phyloP scores from a whole-genome alignment of 768 basidiomycete genomes.

The Leccinellum luteum region DNA sequence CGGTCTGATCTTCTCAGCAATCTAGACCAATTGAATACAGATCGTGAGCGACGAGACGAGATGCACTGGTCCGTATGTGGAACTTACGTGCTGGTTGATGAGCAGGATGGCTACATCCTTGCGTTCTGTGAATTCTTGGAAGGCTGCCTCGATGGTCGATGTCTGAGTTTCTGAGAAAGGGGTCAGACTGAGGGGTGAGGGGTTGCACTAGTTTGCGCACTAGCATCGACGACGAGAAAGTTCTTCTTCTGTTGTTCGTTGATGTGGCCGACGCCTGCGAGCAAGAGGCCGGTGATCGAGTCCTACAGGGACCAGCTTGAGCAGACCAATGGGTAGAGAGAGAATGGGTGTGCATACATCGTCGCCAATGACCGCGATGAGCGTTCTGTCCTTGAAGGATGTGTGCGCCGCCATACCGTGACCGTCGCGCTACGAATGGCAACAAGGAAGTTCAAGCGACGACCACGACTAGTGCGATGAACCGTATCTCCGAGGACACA shows the following conservation, averaged over 20 bases:
- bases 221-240: conserved; percentile 92
- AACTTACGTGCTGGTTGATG: conserved; percentile 94
- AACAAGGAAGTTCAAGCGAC: conserved; percentile 35
- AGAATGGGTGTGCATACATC: conserved; percentile 54
- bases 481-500: conserved; percentile 83
- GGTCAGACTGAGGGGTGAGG: conserved; percentile 8
- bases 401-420: conserved; percentile 50
- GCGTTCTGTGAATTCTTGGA: conserved; percentile 92
- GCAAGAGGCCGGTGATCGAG: conserved; percentile 91
- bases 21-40: conserved; percentile 43
- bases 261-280: conserved; percentile 94
- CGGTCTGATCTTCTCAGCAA: conserved; percentile 96
- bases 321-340: neutral
- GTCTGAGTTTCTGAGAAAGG: conserved; percentile 78
- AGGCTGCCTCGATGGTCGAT: conserved; percentile 85
- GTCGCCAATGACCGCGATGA: conserved; percentile 96
- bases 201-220: conserved; percentile 48
- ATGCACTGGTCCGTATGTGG: neutral
- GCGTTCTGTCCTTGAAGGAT: conserved; percentile 75
- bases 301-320: conserved; percentile 54
- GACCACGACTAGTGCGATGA: conserved; percentile 71
- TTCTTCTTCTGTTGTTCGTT: conserved; percentile 94
- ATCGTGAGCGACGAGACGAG: conserved; percentile 5
- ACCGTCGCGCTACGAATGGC: conserved; percentile 18
- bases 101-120: conserved; percentile 94